Base-by-base conservation (phyloP, 495 filamentous ascomycete genomes). In the Podospora tetraspora region DNA sequence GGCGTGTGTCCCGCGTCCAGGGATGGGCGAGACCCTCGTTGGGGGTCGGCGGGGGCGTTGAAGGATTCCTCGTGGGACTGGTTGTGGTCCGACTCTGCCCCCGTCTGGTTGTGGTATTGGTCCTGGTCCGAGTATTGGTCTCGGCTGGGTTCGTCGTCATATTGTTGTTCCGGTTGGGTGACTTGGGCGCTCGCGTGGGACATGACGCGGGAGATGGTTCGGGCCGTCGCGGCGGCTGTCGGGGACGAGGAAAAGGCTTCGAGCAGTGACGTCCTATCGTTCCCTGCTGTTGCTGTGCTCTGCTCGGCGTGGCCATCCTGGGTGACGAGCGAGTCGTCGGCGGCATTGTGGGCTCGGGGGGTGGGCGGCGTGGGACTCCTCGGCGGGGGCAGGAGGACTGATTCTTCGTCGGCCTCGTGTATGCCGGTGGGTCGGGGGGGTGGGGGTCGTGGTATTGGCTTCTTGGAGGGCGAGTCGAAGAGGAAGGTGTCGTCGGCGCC, bases 171-270 rank as follows among this genome's bases (percentile, higher is more conserved):
- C 6, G 5, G 43, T 0, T 52, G 19, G 16, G 43, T 52, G 43
- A 69, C 70, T 19, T 59, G 30, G 62, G 71, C 72, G n/a, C 79
- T 84, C 57, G 79, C 76, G 70, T 75, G 79, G 1, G 85, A 85
- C 30, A 84, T 70, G 43, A 79, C 83, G 32, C 85, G 79, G 8
- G 86, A 86, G 1, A 84, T 75, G 2, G 83, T 85, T 68, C 89
- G 81, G 34, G 84, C 85, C 12, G 87, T 83, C 0, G 87, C 88
- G 2, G 88, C 88, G 10, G 86, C 85, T 0, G 88, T 86, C 16
- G 91, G 90, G 8, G 89, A 91, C 4, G 90, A 91, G 9, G 83
- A 83, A 62, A 88, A 78, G 10, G 81, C 83, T 72, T 91, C 89
- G 3, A 90, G 74, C 3, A 84, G 83, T 13, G 86, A 87, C 0